Evolutionary conservation across 2,329 filamentous ascomycete genomes (phyloP), one percentile per base, ranked within the genome.

Genomic region (Penicillium olsonii): DNA sequence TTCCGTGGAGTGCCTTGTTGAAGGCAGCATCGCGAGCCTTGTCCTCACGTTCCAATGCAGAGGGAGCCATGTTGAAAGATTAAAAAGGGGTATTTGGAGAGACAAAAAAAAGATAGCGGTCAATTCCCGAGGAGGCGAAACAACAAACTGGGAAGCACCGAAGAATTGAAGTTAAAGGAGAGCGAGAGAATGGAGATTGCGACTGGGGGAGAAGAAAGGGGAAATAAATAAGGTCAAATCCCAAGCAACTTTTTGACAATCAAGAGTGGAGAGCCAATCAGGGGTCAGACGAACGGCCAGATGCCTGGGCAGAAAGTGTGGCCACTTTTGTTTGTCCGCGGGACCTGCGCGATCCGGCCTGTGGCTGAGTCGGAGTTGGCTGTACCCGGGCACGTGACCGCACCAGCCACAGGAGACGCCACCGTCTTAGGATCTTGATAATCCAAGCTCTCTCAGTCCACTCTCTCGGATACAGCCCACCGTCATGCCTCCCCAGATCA

Each of bases 1-100:
- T 78, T 60, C 82, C 90, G 74, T 96, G 92, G 78, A 96, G 80
- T 60, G 84, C 89, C 77, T 90, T 88, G 80, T 90, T 92, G 81
- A 96, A 96, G 61, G 83, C 87, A 57, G 90, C 89, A 87, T 96
- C 91, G 63, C 91, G 90, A 67, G 75, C 70, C 72, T 92, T 87
- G 71, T 96, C 84, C 76, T 96, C 90, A 66, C 79, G 76, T 81
- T 95, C 90, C 70, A 96, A 87, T 53, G 71, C 69, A 57, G 69
- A 62, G 42, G 79, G 77, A 61, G 79, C 73, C 80, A 83, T 83
- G 55, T 59, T 73, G 54, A 57, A 53, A 40, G 35, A 54, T 51
- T 64, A 54, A 53, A 54, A 56, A 48, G 54, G 48, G 43, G 51
- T 50, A 50, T 44, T 45, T 50, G 48, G 52, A 61, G 56, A 57